phyloP scores from a whole-genome alignment of 768 basidiomycete genomes.

The Lactarius evosmus region DNA sequence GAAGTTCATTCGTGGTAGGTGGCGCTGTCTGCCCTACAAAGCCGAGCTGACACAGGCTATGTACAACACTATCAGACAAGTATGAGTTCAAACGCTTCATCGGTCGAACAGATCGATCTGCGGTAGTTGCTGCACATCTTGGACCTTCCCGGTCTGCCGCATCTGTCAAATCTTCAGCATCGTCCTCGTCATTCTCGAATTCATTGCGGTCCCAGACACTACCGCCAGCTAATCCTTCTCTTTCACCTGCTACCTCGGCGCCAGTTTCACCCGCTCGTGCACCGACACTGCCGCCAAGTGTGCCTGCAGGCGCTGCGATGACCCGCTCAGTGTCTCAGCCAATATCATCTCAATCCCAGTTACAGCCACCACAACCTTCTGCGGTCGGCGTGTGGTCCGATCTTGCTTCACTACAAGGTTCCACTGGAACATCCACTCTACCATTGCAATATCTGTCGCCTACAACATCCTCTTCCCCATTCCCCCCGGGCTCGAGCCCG shows the following conservation, averaged over 20 bases:
- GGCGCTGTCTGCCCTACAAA: constrained; percentile 15
- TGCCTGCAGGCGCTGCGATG: constrained; percentile 20
- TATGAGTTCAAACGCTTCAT: constrained; percentile 76
- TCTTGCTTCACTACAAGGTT: constrained; percentile 29
- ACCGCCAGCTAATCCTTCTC: constrained; percentile 22
- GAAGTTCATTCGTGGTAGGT: constrained; percentile 80
- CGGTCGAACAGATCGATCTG: constrained; percentile 31
- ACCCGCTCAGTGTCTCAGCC: constrained; percentile 40
- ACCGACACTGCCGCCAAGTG: neutral
- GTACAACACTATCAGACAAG: constrained; percentile 49
- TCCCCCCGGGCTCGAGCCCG: constrained; percentile 11
- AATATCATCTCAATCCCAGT: constrained; percentile 22
- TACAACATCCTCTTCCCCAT: constrained; percentile 24
- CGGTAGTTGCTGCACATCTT: constrained; percentile 34
- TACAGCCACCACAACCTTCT: constrained; percentile 14
- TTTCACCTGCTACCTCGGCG: constrained; percentile 14
- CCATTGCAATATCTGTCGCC: constrained; percentile 31
- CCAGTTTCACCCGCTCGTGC: constrained; percentile 11
- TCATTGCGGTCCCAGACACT: constrained; percentile 29
- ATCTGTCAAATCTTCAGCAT: constrained; percentile 18
- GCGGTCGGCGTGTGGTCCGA: constrained; percentile 30
- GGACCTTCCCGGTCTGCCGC: constrained; percentile 35
- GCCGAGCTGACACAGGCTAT: neutral
- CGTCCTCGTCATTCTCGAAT: constrained; percentile 11
- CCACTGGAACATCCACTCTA: constrained; percentile 28